Conservation (phyloP, 495 filamentous ascomycete species). For the Aspergillus indologenus region DNA sequence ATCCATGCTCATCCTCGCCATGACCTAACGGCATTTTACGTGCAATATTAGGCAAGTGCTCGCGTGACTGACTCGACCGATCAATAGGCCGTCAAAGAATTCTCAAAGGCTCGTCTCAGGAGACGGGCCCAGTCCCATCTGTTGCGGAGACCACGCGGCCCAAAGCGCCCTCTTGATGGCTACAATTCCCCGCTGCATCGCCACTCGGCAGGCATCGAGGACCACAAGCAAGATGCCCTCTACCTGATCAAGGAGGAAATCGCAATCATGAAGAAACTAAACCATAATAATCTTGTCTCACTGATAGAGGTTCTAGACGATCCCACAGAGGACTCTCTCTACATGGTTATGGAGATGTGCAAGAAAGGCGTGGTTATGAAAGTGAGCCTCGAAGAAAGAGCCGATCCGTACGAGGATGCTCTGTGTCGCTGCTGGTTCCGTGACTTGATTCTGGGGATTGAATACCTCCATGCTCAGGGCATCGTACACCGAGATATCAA, state of each 20-base stretch:
- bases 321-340: slow-evolving; percentile 89
- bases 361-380: slow-evolving; percentile 98
- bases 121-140: slow-evolving; percentile 92
- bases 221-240: slow-evolving; percentile 72
- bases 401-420: slow-evolving; percentile 81
- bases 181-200: slow-evolving; percentile 64
- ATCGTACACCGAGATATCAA: slow-evolving; percentile 98
- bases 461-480: slow-evolving; percentile 93
- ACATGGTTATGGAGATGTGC: slow-evolving; percentile 99
- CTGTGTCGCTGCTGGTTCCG: slow-evolving; percentile 88
- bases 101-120: slow-evolving; percentile 89
- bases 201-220: slow-evolving; percentile 45
- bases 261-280: slow-evolving; percentile 98
- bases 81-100: slow-evolving; percentile 87
- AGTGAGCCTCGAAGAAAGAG: slow-evolving; percentile 78
- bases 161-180: slow-evolving; percentile 52
- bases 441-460: slow-evolving; percentile 91
- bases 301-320: slow-evolving; percentile 94
- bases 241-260: slow-evolving; percentile 94
- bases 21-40: neutral
- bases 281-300: slow-evolving; percentile 89
- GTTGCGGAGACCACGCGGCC: slow-evolving; percentile 63
- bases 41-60: neutral
- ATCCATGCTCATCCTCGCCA: slow-evolving; percentile 12
- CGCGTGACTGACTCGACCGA: neutral